A percentile compares a stretch with the other conserved stretches of the same genome.
phyloP scores from a whole-genome alignment of 257 asterid species.

The Verbena officinalis region DNA sequence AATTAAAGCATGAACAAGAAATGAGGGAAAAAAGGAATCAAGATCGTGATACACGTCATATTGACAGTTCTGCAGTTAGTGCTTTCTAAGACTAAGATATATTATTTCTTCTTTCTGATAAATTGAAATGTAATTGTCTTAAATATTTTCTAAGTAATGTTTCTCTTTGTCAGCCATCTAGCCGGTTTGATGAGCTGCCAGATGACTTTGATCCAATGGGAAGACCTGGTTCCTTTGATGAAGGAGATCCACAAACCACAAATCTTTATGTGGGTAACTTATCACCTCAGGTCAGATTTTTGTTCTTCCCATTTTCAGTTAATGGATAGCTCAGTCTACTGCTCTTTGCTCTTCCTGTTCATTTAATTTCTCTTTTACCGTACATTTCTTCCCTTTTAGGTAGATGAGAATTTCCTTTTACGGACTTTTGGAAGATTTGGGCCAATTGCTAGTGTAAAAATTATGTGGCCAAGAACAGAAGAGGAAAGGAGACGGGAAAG shows the following conservation, averaged over 20 bases:
- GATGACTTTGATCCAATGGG: conserved; percentile 78
- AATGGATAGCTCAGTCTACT: not conserved
- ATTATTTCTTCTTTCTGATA: conserved; percentile 7
- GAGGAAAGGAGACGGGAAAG: conserved; percentile 86
- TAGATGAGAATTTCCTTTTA: conserved; percentile 89
- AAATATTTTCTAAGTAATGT: no score
- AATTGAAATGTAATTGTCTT: no score
- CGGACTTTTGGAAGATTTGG: conserved; percentile 99
- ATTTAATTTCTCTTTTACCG: not conserved
- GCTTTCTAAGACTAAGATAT: conserved; percentile 14
- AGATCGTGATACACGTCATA: conserved; percentile 75
- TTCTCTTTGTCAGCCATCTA: conserved; percentile 52
- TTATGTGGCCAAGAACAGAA: conserved; percentile 99
- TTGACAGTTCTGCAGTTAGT: conserved; percentile 73
- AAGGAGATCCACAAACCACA: conserved; percentile 86
- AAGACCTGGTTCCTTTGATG: conserved; percentile 78
- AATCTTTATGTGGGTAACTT: conserved; percentile 82
- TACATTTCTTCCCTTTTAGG: conserved; percentile 44
- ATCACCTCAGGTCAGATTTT: conserved; percentile 61
- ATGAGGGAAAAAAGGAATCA: conserved; percentile 90
- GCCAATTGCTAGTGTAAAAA: conserved; percentile 95
- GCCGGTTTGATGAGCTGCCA: conserved; percentile 82
- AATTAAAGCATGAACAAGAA: conserved; percentile 92
- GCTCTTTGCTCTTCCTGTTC: conserved; percentile 5
- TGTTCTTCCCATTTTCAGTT: conserved; percentile 5